Conservation (phyloP, 129 eudicot genomes). For the Calendula officinalis region DNA sequence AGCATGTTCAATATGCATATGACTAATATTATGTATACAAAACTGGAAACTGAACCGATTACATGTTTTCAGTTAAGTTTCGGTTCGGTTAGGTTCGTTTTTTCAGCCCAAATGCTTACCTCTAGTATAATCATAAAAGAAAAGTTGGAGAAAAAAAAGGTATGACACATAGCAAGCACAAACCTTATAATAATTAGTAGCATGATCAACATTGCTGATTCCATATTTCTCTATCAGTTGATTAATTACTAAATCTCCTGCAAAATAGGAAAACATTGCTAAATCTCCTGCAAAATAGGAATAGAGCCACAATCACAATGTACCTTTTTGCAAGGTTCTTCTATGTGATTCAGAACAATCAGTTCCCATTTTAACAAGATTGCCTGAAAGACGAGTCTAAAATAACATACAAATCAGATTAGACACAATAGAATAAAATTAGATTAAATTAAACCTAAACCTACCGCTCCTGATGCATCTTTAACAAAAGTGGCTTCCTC, state of each 20-base stretch:
- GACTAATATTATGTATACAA: not conserved
- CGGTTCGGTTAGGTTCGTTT: too few relatives aligned
- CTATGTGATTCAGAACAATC: conserved; percentile 28
- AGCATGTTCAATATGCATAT: not conserved
- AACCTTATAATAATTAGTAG: conserved; percentile 36
- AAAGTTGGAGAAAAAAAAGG: too few relatives aligned
- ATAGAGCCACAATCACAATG: too few relatives aligned
- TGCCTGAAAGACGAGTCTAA: conserved; percentile 35
- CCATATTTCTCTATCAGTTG: conserved; percentile 21
- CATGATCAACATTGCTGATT: conserved; percentile 22
- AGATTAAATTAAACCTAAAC: too few relatives aligned
- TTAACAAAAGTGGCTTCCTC: conserved; percentile 44
- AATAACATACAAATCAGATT: not conserved
- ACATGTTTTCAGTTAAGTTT: too few relatives aligned
- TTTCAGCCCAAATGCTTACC: too few relatives aligned
- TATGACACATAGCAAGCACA: not conserved
- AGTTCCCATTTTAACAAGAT: conserved; percentile 16
- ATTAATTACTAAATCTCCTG: conserved; percentile 24
- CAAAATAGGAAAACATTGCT: too few relatives aligned
- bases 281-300: too few relatives aligned
- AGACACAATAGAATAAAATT: not conserved
- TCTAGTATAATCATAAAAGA: too few relatives aligned
- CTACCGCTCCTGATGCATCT: conserved; percentile 41
- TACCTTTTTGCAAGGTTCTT: conserved; percentile 34
- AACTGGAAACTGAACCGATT: not conserved